These are phyloP conservation scores for Parathielavia appendiculata DNA, from an alignment of 495 filamentous ascomycete species.

Conservation along the genomic window DNA sequence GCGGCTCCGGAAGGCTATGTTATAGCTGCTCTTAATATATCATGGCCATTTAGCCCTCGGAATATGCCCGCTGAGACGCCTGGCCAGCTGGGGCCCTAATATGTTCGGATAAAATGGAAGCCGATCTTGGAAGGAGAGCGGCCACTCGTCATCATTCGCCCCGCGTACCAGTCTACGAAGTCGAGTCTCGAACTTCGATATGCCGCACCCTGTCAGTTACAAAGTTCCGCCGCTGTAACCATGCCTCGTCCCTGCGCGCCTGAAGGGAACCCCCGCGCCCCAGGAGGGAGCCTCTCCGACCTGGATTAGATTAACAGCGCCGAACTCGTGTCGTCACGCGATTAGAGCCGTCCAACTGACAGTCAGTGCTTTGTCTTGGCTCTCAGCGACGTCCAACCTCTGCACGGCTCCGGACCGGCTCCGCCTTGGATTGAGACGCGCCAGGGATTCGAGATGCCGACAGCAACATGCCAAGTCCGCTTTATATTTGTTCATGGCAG, in stretches of 20 bases:
- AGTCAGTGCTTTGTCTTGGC: constrained; percentile 18
- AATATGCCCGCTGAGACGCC: constrained; percentile 18
- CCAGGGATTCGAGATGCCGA: constrained; percentile 16
- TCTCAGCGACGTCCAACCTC: constrained; percentile 1
- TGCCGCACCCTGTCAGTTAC: constrained; percentile 5
- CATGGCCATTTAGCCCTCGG: constrained; percentile 28
- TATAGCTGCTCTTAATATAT: constrained; percentile 26
- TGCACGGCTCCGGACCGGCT: constrained; percentile 13
- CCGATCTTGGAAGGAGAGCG: constrained; percentile 13
- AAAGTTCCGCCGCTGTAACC: not conserved
- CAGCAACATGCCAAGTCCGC: constrained; percentile 18
- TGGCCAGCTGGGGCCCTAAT: constrained; percentile 22
- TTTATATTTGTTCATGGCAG: constrained; percentile 29
- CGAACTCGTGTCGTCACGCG: constrained; percentile 26
- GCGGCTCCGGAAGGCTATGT: constrained; percentile 28
- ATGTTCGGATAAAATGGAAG: constrained; percentile 29
- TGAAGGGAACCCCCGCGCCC: not conserved
- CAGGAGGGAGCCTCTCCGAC: constrained; percentile 24
- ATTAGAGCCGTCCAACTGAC: constrained; percentile 25
- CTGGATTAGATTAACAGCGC: constrained; percentile 24
- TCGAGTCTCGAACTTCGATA: constrained; percentile 1
- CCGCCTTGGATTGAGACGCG: not conserved
- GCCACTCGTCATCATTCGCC: not conserved
- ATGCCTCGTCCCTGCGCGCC: not conserved
- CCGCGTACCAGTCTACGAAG: constrained; percentile 6